A percentile compares a stretch with the other conserved stretches of the same genome.
Conservation (phyloP, 2,329 filamentous ascomycete species). For the Ophiostoma perfectum region DNA sequence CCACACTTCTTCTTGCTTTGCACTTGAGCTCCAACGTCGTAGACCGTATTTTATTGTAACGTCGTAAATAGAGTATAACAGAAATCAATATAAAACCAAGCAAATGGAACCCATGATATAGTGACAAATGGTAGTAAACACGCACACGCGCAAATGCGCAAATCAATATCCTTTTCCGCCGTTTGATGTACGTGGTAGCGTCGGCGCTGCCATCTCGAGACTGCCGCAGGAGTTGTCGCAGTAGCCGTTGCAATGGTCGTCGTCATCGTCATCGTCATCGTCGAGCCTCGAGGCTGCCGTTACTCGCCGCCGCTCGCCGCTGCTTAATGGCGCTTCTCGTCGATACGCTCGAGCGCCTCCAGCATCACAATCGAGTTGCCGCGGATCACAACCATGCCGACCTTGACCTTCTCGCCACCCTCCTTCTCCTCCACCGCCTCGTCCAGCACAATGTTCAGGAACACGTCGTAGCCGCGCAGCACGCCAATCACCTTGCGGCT, state of each 20-base stretch:
- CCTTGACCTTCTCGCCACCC: conserved; percentile 78
- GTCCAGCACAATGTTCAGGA: conserved; percentile 96
- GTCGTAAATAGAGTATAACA: background rate
- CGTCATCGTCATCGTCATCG: background rate
- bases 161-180: background rate
- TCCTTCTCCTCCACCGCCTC: conserved; percentile 94
- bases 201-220: background rate
- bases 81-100: conserved; percentile 2
- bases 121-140: conserved; percentile 15
- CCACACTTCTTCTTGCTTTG: background rate
- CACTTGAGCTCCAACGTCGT: background rate
- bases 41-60: background rate
- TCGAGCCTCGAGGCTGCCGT: background rate
- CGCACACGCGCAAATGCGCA: background rate
- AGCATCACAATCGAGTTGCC: conserved; percentile 99
- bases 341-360: conserved; percentile 69
- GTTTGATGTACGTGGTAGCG: background rate
- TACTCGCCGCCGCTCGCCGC: background rate
- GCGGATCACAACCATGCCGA: conserved; percentile 95
- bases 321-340: conserved; percentile 29
- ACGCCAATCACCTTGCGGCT: conserved; percentile 95
- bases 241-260: no score
- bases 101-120: conserved; percentile 14
- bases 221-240: background rate
- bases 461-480: conserved; percentile 94